These are phyloP conservation scores for Thalassiosira pacifica DNA, from an alignment of 352 stramenopile species.

Conservation along the genomic window DNA sequence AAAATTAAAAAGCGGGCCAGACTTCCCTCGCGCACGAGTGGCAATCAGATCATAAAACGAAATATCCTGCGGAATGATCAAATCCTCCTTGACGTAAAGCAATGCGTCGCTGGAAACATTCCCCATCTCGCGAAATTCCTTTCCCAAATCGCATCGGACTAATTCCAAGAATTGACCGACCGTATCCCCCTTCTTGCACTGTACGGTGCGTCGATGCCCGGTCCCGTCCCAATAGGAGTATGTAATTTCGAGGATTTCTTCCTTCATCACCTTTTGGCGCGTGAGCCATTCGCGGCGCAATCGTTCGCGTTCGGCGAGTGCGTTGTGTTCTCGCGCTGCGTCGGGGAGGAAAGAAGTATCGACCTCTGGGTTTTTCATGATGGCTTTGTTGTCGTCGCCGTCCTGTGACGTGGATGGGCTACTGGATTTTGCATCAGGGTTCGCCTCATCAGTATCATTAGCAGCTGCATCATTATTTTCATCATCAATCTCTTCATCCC, in stretches of 20 bases:
- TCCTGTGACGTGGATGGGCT: slow-evolving; percentile 31
- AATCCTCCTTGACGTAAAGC: slow-evolving; percentile 98
- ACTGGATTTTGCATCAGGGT: neutral
- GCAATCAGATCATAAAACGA: slow-evolving; percentile 99
- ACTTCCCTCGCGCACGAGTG: slow-evolving; percentile 97
- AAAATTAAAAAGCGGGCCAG: slow-evolving; percentile 97
- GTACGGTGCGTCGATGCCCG: slow-evolving; percentile 93
- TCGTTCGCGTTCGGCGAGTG: slow-evolving; percentile 87
- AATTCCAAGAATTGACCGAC: slow-evolving; percentile 87
- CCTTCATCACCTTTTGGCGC: slow-evolving; percentile 94
- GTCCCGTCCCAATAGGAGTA: slow-evolving; percentile 99
- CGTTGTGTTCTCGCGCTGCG: slow-evolving; percentile 90
- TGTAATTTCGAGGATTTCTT: slow-evolving; percentile 93
- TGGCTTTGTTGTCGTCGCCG: slow-evolving; percentile 84
- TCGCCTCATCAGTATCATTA: slow-evolving; percentile 46
- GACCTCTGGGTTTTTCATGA: slow-evolving; percentile 94
- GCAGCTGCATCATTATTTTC: slow-evolving; percentile 77
- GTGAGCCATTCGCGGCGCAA: slow-evolving; percentile 93
- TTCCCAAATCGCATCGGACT: slow-evolving; percentile 88
- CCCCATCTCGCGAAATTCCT: slow-evolving; percentile 93
- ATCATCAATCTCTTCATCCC: slow-evolving; percentile 82
- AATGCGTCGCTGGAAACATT: slow-evolving; percentile 93
- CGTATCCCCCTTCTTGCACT: slow-evolving; percentile 90
- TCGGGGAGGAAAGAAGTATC: slow-evolving; percentile 96
- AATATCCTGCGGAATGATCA: slow-evolving; percentile 97